A percentile compares a stretch with the other conserved stretches of the same genome.
Evolutionary conservation across 2,329 filamentous ascomycete species (phyloP).

Genomic region (Colletotrichum sp.): DNA sequence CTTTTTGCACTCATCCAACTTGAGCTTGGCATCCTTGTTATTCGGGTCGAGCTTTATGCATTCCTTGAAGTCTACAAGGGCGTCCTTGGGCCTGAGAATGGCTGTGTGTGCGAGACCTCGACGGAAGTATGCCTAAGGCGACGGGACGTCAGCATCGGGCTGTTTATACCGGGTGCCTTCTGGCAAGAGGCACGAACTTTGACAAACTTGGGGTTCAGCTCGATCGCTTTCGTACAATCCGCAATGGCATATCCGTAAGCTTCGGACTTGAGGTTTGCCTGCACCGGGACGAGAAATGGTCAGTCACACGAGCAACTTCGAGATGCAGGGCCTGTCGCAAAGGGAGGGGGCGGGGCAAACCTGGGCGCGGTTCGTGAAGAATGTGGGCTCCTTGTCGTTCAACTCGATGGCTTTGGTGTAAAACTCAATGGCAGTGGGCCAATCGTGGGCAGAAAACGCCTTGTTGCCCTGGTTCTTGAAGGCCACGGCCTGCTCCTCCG

Average conservation of each 20-base stretch:
- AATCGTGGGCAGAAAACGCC: slow-evolving; percentile 88
- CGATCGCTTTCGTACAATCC: slow-evolving; percentile 90
- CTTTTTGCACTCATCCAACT: slow-evolving; percentile 92
- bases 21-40: slow-evolving; percentile 91
- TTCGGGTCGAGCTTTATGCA: slow-evolving; percentile 86
- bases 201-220: slow-evolving; percentile 84
- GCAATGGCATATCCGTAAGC: slow-evolving; percentile 91
- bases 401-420: slow-evolving; percentile 89
- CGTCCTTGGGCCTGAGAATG: slow-evolving; percentile 87
- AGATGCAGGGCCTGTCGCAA: neutral
- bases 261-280: slow-evolving; percentile 96
- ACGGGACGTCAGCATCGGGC: slow-evolving; percentile 18
- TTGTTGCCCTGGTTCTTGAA: slow-evolving; percentile 96
- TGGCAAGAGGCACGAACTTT: slow-evolving; percentile 65
- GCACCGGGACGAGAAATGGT: slow-evolving; percentile 30
- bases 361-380: slow-evolving; percentile 94
- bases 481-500: slow-evolving; percentile 73
- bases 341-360: slow-evolving; percentile 49
- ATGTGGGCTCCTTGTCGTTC: slow-evolving; percentile 84
- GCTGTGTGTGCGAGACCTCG: slow-evolving; percentile 91
- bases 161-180: neutral
- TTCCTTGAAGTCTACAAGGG: slow-evolving; percentile 88
- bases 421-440: slow-evolving; percentile 78
- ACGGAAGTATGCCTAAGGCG: slow-evolving; percentile 83
- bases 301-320: slow-evolving; percentile 49